These are phyloP conservation scores for Tilletia setariae DNA, from an alignment of 1,284 basidiomycete genomes.

Conservation along the genomic window DNA sequence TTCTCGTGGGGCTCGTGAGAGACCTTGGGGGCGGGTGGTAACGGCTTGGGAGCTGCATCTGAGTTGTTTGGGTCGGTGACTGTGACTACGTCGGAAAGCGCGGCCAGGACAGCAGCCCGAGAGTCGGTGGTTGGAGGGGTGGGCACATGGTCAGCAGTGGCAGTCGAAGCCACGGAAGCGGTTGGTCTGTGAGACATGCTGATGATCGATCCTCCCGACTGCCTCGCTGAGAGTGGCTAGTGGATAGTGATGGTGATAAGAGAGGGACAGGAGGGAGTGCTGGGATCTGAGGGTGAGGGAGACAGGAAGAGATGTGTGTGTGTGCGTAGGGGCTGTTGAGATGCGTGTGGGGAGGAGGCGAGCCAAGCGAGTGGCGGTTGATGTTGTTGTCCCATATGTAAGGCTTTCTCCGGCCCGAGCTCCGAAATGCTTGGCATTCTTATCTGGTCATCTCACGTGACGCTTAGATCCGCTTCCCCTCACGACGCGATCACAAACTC, in stretches of 20 bases:
- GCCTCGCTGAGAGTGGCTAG: too few relatives aligned
- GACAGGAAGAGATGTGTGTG: background rate
- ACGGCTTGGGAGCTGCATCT: conserved; percentile 3
- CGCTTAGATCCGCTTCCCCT: background rate
- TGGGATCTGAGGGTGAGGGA: background rate
- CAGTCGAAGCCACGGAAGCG: background rate
- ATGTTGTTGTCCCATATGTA: background rate
- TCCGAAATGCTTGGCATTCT: too few relatives aligned
- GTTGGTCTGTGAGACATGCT: too few relatives aligned
- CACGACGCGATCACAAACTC: background rate
- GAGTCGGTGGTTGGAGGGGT: background rate
- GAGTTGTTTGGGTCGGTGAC: conserved; percentile 30
- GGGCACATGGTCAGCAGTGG: background rate
- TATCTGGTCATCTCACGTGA: too few relatives aligned
- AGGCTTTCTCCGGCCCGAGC: background rate
- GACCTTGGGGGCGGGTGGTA: background rate
- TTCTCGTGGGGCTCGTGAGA: background rate
- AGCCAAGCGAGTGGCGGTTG: background rate
- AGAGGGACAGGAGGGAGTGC: background rate
- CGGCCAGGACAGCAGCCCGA: conserved; percentile 32
- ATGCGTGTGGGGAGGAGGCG: background rate
- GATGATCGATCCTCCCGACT: too few relatives aligned
- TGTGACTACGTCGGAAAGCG: conserved; percentile 39
- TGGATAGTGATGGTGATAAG: background rate
- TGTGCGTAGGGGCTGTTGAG: background rate